Conservation (phyloP, 352 stramenopile genomes). For the Vaucheria bursata region DNA sequence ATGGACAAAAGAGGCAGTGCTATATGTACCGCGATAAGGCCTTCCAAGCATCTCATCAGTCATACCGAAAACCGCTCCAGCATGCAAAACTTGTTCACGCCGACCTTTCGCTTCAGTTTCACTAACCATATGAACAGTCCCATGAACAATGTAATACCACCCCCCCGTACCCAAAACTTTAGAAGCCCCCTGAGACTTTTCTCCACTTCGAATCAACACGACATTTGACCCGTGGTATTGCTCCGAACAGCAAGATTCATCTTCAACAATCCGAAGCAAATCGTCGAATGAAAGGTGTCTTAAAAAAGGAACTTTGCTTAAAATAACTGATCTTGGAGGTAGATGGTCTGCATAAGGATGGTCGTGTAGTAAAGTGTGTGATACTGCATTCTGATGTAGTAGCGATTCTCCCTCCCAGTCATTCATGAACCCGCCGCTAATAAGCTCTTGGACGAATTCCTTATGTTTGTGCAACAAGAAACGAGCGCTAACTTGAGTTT, state of each 20-base stretch:
- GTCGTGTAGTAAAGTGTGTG: conserved; percentile 34
- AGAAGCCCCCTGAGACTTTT: conserved; percentile 14
- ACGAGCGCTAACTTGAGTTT: conserved; percentile 32
- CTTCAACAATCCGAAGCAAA: conserved; percentile 10
- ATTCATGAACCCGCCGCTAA: conserved; percentile 20
- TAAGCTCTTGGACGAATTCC: conserved; percentile 34
- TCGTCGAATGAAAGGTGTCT: conserved; percentile 14
- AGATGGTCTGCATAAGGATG: conserved; percentile 39
- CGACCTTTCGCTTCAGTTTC: not conserved
- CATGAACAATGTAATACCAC: conserved; percentile 40
- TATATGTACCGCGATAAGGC: conserved; percentile 26
- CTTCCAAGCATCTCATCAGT: conserved; percentile 24
- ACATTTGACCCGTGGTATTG: conserved; percentile 35
- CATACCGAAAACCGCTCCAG: conserved; percentile 31
- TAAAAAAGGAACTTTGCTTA: conserved; percentile 32
- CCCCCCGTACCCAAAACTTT: conserved; percentile 3
- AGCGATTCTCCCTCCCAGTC: conserved; percentile 23
- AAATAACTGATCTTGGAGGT: conserved; percentile 18
- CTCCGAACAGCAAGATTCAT: conserved; percentile 26
- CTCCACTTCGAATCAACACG: conserved; percentile 13
- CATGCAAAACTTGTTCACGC: conserved; percentile 19
- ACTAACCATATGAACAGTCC: conserved; percentile 38
- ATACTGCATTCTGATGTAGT: conserved; percentile 25
- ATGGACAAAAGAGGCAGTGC: conserved; percentile 29
- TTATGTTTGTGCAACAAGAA: conserved; percentile 34